Evolutionary conservation across 495 filamentous ascomycete genomes (phyloP).

Genomic region (Penicillium mononematosum): DNA sequence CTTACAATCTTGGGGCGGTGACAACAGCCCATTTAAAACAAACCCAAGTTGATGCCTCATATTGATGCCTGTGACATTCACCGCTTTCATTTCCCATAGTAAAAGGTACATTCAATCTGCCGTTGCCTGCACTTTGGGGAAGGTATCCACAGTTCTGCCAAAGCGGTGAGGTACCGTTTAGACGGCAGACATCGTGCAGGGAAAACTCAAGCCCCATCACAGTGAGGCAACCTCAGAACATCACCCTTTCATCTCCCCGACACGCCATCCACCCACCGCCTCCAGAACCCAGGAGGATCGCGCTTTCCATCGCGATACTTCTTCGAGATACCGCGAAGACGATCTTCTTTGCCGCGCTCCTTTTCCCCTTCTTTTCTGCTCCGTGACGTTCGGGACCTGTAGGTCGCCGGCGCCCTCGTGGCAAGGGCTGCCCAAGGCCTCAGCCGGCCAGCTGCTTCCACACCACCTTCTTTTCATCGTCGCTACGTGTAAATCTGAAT

Average conservation of each 20-base stretch:
- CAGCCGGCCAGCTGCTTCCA: conserved; percentile 46
- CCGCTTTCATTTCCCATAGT: conserved; percentile 3
- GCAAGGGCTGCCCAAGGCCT: conserved; percentile 56
- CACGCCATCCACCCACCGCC: conserved; percentile 34
- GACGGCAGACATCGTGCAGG: conserved; percentile 23
- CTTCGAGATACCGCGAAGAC: conserved; percentile 26
- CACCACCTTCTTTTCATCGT: conserved; percentile 38
- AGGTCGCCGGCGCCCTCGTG: conserved; percentile 54
- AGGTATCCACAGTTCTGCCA: conserved; percentile 11
- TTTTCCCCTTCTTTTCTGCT: conserved; percentile 36
- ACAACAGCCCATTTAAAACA: conserved; percentile 7
- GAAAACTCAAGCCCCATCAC: conserved; percentile 51
- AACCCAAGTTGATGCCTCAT: conserved; percentile 7
- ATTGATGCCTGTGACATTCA: not conserved
- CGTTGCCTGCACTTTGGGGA: conserved; percentile 1
- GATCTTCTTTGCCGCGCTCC: conserved; percentile 26
- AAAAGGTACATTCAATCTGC: not conserved
- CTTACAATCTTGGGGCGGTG: conserved; percentile 18
- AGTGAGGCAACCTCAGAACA: conserved; percentile 43
- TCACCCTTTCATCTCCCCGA: conserved; percentile 46
- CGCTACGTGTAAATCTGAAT: conserved; percentile 28
- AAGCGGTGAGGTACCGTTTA: conserved; percentile 22
- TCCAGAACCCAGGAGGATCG: conserved; percentile 41
- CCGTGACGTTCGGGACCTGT: conserved; percentile 41
- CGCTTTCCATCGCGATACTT: conserved; percentile 46